Evolutionary conservation across 192 early-diverging fungal species (phyloP), one percentile per base, ranked within the genome.

Genomic region (Backusella parvicylindrica): DNA sequence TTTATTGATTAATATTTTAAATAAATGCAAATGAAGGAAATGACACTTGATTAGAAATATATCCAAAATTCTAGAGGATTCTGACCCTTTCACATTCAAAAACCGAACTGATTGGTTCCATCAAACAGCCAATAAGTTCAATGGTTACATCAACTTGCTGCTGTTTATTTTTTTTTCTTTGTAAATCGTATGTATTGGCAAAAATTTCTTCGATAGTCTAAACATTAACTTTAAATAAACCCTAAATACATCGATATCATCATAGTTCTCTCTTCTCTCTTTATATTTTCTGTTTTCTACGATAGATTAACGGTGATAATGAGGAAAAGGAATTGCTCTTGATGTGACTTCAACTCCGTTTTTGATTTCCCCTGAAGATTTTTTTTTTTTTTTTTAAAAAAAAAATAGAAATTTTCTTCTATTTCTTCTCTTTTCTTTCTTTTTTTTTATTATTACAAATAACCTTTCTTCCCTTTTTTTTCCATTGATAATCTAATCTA

Each of bases 401-500:
- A 12, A 65, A 36, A 33, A 37, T 35, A 35, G 32, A 35, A 35
- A 67, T 15, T 36, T 36, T 56, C 50, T 26, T 56, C 1, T 56
- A 35, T 69, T 68, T 41, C 16, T 35, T 33, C 2, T 33, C 28
- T 65, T 65, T 3, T 36, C 21, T 35, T 36, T 35, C 21, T 37
- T 36, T 37, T 69, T 69, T 35, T 68, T 68, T 23, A n/a, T 36
- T 69, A 38, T 40, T 69, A 21, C 41, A 41, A 18, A 68, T 47
- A 18, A 47, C 16, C 43, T 47, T 36, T 68, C 12, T 21, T 35
- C 35, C 40, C 6, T 68, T 69, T 69, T 41, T 69, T 69, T 69
- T 37, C 41, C 41, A 53, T 16, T 56, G 30, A 72, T 47, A 56
- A 28, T 72, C 28, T 26, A 32, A 30, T 33, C 36, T 31, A 30